phyloP scores from a whole-genome alignment of 208 protist species.

The Leptomonas seymouri region DNA sequence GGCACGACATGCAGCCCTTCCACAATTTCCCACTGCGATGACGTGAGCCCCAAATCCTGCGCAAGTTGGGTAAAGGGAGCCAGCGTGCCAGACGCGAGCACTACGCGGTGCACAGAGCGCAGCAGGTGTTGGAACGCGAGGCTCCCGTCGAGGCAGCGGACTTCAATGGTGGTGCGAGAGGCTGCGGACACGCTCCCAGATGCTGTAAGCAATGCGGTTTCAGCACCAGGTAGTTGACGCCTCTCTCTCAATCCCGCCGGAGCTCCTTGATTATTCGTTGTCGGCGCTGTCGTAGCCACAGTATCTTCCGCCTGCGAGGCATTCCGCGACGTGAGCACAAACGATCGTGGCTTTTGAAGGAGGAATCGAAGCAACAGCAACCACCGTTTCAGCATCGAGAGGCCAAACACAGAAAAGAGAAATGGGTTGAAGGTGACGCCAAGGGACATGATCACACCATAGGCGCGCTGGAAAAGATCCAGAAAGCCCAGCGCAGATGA shows the following conservation, averaged over 20 bases:
- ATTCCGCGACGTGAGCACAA: slow-evolving; percentile 38
- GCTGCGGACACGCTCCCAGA: background rate
- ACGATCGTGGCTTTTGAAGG: slow-evolving; percentile 53
- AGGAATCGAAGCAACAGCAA: slow-evolving; percentile 77
- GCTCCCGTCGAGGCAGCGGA: slow-evolving; percentile 81
- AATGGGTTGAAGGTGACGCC: slow-evolving; percentile 90
- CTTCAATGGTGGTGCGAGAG: slow-evolving; percentile 26
- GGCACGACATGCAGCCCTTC: slow-evolving; percentile 62
- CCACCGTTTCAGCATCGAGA: slow-evolving; percentile 74
- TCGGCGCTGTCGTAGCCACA: background rate
- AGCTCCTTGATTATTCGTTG: too few species aligned
- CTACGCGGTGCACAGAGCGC: slow-evolving; percentile 59
- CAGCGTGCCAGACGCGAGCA: slow-evolving; percentile 96
- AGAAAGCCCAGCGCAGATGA: slow-evolving; percentile 16
- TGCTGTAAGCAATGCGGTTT: background rate
- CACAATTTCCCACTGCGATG: slow-evolving; percentile 25
- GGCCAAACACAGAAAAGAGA: slow-evolving; percentile 61
- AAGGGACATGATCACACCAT: slow-evolving; percentile 73
- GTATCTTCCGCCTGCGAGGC: background rate
- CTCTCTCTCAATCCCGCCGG: background rate
- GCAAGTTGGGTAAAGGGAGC: slow-evolving; percentile 88
- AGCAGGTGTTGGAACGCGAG: slow-evolving; percentile 71
- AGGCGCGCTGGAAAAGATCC: slow-evolving; percentile 64
- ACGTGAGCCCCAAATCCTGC: slow-evolving; percentile 60
- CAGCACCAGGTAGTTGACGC: too few species aligned